Percentiles rank a stretch among this genome's conserved stretches.
phyloP scores from a whole-genome alignment of 2,329 filamentous ascomycete species.

The Magnaporthiopsis rhizophila region DNA sequence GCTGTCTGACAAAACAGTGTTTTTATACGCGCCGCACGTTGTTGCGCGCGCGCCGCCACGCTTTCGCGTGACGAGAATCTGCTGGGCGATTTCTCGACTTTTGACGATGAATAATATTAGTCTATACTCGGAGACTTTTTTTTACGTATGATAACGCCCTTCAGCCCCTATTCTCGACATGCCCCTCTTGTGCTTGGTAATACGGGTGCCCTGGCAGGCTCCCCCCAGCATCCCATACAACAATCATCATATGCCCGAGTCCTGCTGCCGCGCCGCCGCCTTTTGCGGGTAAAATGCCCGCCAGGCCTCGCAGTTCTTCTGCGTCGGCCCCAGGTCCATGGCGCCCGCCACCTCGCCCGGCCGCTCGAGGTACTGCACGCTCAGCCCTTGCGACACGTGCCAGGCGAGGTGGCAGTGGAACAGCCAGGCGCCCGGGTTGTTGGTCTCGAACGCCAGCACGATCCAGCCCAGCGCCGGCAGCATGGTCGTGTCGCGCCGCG shows the following conservation, averaged over 20 bases:
- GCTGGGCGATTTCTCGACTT: no score
- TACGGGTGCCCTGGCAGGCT: no score
- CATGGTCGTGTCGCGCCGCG: constrained; percentile 5
- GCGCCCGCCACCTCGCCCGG: constrained; percentile 1
- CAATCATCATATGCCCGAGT: constrained; percentile 12
- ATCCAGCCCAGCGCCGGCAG: constrained; percentile 10
- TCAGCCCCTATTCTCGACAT: no score
- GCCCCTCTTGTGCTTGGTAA: no score
- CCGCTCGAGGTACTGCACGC: constrained; percentile 37
- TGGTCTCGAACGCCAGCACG: constrained; percentile 5
- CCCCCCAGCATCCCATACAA: no score
- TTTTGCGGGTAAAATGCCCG: constrained; percentile 7
- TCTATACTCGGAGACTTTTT: no score
- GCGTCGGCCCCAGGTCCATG: constrained; percentile 5
- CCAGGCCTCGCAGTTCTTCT: constrained; percentile 7
- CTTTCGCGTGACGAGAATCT: no score
- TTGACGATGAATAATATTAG: no score
- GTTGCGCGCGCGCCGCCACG: no score
- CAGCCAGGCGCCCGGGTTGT: constrained; percentile 9
- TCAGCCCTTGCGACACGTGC: constrained; percentile 13
- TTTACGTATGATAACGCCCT: no score
- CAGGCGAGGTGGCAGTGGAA: constrained; percentile 9
- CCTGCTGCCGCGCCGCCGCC: constrained; percentile 9
- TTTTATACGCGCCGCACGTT: no score
- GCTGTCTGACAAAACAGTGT: no score